phyloP scores from a whole-genome alignment of 768 basidiomycete species.

The Tylopilus vinaceipallidus region DNA sequence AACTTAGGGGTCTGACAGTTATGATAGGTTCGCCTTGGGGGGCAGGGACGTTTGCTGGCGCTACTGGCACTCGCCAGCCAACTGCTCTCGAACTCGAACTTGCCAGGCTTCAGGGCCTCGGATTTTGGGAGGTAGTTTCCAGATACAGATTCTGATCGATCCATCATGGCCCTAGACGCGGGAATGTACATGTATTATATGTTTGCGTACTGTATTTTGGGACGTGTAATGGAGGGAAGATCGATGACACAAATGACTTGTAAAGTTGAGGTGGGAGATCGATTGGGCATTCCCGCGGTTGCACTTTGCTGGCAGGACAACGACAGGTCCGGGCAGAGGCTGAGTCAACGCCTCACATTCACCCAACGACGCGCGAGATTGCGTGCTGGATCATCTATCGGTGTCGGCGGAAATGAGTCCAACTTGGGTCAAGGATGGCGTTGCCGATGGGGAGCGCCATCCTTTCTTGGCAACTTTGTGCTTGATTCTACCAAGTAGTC shows the following conservation, averaged over 20 bases:
- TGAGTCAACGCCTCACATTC: too few species aligned
- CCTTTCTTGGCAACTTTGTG: too few species aligned
- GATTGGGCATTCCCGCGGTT: too few species aligned
- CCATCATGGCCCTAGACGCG: not conserved
- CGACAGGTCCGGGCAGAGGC: too few species aligned
- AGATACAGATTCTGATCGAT: slow-evolving; percentile 30
- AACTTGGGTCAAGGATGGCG: too few species aligned
- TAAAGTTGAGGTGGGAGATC: too few species aligned
- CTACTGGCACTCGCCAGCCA: slow-evolving; percentile 48
- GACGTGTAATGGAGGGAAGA: not conserved
- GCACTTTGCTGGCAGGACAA: too few species aligned
- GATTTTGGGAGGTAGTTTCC: slow-evolving; percentile 49
- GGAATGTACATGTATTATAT: not conserved
- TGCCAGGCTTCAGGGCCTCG: slow-evolving; percentile 49
- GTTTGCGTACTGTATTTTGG: not conserved
- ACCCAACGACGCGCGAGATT: too few species aligned
- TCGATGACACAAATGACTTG: not conserved
- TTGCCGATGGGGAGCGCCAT: too few species aligned
- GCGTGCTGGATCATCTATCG: too few species aligned
- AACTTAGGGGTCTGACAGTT: not conserved
- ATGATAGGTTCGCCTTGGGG: slow-evolving; percentile 70
- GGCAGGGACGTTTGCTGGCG: slow-evolving; percentile 58
- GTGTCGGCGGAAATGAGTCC: too few species aligned
- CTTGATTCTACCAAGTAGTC: too few species aligned
- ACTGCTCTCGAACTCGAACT: slow-evolving; percentile 49